Evolutionary conservation across 306 rosid genomes (phyloP).

Genomic region (Vachellia collinsii): DNA sequence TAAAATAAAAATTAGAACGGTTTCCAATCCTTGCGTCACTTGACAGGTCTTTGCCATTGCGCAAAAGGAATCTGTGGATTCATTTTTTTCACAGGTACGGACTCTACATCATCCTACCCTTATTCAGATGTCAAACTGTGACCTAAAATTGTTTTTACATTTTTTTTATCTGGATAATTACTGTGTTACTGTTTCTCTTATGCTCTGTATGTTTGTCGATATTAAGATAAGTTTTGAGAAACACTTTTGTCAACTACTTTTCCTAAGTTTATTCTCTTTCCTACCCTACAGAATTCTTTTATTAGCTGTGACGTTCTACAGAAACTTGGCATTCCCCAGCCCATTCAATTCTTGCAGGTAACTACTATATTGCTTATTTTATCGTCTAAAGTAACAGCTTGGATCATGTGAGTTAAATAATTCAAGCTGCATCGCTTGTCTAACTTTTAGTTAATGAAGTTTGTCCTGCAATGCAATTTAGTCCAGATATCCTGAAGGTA

Average conservation of each 20-base stretch:
- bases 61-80: constrained; percentile 83
- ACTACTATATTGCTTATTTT: constrained; percentile 51
- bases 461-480: constrained; percentile 61
- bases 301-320: constrained; percentile 76
- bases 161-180: constrained; percentile 10
- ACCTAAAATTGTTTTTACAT: constrained; percentile 18
- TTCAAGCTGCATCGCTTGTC: constrained; percentile 28
- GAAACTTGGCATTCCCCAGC: constrained; percentile 94
- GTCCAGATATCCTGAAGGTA: constrained; percentile 98
- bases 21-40: constrained; percentile 35
- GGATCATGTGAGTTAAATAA: constrained; percentile 32
- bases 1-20: not conserved
- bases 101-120: constrained; percentile 28
- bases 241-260: constrained; percentile 20
- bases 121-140: constrained; percentile 26
- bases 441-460: constrained; percentile 47
- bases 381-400: constrained; percentile 18
- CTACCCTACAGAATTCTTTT: constrained; percentile 80
- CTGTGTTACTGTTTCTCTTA: constrained; percentile 1
- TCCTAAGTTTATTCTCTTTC: constrained; percentile 18
- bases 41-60: constrained; percentile 89
- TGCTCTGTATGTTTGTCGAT: not conserved
- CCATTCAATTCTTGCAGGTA: constrained; percentile 96
- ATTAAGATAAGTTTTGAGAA: not conserved
- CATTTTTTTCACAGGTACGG: constrained; percentile 92